Conservation (phyloP, 371 early-diverging fungal species). For the Mucor saturninus region DNA sequence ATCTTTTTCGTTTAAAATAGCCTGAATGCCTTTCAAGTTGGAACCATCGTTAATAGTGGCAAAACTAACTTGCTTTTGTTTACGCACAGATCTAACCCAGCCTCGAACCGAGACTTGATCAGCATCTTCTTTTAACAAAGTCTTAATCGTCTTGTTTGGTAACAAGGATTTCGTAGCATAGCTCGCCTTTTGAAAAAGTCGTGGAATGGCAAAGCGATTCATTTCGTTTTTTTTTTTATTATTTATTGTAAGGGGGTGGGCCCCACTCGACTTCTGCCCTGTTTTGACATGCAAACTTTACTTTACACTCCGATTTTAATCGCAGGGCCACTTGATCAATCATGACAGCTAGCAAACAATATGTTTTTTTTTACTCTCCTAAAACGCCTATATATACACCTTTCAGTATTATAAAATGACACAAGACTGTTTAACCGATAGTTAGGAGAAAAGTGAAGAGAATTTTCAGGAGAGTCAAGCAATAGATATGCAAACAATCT, state of each 20-base stretch:
- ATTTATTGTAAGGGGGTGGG: constrained; percentile 2
- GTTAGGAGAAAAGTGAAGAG: too few species aligned
- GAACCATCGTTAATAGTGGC: constrained; percentile 82
- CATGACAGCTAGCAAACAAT: too few species aligned
- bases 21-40: constrained; percentile 71
- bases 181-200: constrained; percentile 2
- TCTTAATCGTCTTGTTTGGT: constrained; percentile 27
- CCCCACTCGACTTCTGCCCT: neutral
- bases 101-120: constrained; percentile 63
- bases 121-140: constrained; percentile 16
- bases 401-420: too few species aligned
- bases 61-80: constrained; percentile 80
- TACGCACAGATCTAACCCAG: constrained; percentile 84
- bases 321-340: too few species aligned
- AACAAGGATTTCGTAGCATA: constrained; percentile 20
- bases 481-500: too few species aligned
- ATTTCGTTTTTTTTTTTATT: neutral
- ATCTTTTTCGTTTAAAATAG: constrained; percentile 61
- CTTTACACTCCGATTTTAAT: too few species aligned
- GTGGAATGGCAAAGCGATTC: constrained; percentile 4
- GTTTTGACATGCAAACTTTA: neutral
- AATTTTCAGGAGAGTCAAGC: too few species aligned
- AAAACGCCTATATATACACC: too few species aligned
- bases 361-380: too few species aligned
- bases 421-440: too few species aligned